These are phyloP conservation scores for Rhodotorula sphaerocarpa DNA, from an alignment of 768 basidiomycete genomes.

Conservation along the genomic window DNA sequence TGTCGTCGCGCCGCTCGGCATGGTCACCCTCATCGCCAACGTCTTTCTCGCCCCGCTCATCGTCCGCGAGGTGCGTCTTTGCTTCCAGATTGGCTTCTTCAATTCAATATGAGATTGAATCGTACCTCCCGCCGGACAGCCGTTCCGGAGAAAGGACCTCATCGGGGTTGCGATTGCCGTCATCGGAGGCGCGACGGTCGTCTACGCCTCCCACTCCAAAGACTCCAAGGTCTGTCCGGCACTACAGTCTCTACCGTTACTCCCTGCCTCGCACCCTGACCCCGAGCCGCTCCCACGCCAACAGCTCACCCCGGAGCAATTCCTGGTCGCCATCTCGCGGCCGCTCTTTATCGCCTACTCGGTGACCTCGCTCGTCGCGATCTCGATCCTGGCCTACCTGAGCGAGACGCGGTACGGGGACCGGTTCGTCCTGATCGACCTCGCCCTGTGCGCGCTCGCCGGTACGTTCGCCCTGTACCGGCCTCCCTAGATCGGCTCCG, in stretches of 20 bases:
- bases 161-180: constrained; percentile 64
- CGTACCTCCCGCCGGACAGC: constrained; percentile 45
- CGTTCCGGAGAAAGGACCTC: constrained; percentile 61
- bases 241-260: no score
- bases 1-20: constrained; percentile 54
- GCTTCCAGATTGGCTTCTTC: no score
- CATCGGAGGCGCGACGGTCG: constrained; percentile 86
- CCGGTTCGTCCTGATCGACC: constrained; percentile 69
- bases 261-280: no score
- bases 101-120: no score
- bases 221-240: constrained; percentile 49
- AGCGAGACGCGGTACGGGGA: constrained; percentile 60
- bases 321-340: constrained; percentile 63
- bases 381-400: constrained; percentile 54
- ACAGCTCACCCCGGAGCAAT: constrained; percentile 56
- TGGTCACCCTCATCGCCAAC: constrained; percentile 60
- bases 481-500: no score
- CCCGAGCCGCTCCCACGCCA: no score
- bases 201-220: constrained; percentile 67
- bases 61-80: constrained; percentile 48
- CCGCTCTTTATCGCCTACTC: constrained; percentile 69
- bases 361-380: constrained; percentile 54
- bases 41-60: constrained; percentile 86
- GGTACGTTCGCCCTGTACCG: constrained; percentile 31
- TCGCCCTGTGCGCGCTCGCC: constrained; percentile 69